Evolutionary conservation across 257 asterid genomes (phyloP).

Genomic region (Parsonsia alboflavescens): DNA sequence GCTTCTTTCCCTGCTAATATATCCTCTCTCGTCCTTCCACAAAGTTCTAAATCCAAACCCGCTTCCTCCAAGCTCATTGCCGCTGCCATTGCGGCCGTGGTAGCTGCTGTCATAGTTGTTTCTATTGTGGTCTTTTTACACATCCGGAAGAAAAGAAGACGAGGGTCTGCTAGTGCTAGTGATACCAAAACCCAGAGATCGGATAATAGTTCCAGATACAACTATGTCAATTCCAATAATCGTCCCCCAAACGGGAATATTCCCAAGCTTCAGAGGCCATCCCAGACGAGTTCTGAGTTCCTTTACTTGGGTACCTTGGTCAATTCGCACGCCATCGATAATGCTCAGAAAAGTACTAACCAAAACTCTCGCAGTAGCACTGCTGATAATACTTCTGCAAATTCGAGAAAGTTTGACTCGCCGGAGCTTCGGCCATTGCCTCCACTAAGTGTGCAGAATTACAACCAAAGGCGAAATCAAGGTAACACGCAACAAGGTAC

Average conservation of each 20-base stretch:
- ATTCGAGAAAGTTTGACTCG: slow-evolving; percentile 54
- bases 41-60: slow-evolving; percentile 39
- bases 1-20: slow-evolving; percentile 69
- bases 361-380: slow-evolving; percentile 23
- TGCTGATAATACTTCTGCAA: slow-evolving; percentile 20
- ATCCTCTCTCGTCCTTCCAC: slow-evolving; percentile 45
- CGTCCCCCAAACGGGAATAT: slow-evolving; percentile 13
- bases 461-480: slow-evolving; percentile 20
- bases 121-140: slow-evolving; percentile 54
- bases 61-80: slow-evolving; percentile 49
- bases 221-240: slow-evolving; percentile 17
- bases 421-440: slow-evolving; percentile 96
- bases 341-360: slow-evolving; percentile 1
- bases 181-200: slow-evolving; percentile 56
- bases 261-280: slow-evolving; percentile 83
- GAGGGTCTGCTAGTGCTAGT: slow-evolving; percentile 18
- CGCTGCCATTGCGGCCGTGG: slow-evolving; percentile 53
- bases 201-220: slow-evolving; percentile 35
- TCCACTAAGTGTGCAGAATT: slow-evolving; percentile 39
- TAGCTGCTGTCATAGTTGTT: slow-evolving; percentile 52
- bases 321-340: slow-evolving; percentile 46
- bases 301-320: slow-evolving; percentile 87
- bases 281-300: slow-evolving; percentile 88
- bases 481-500: slow-evolving; percentile 31
- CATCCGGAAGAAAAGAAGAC: slow-evolving; percentile 37